Conservation (phyloP, 768 basidiomycete genomes). For the Cyclocybe cylindracea region DNA sequence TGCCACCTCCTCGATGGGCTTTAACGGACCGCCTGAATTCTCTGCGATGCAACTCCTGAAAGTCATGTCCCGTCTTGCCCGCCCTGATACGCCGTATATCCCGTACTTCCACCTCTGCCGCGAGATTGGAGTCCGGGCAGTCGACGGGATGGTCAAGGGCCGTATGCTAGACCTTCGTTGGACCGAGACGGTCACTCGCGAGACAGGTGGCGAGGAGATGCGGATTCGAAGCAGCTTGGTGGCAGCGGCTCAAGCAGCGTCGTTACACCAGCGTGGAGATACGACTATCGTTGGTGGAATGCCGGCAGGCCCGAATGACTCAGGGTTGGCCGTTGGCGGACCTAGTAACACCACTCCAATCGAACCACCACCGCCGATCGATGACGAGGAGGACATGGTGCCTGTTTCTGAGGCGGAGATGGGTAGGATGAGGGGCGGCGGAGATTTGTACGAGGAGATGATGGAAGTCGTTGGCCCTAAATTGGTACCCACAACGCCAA, state of each 20-base stretch:
- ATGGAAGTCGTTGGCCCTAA: slow-evolving; percentile 73
- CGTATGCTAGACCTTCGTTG: slow-evolving; percentile 75
- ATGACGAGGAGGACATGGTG: slow-evolving; percentile 51
- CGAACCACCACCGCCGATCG: slow-evolving; percentile 29
- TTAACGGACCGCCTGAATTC: slow-evolving; percentile 48
- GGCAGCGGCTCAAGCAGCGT: background rate
- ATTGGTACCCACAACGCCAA: slow-evolving; percentile 74
- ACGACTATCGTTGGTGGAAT: slow-evolving; percentile 1
- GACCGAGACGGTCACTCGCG: slow-evolving; percentile 69
- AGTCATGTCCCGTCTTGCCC: slow-evolving; percentile 78
- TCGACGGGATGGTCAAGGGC: slow-evolving; percentile 84
- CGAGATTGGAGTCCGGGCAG: slow-evolving; percentile 80
- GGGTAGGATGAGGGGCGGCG: slow-evolving; percentile 34
- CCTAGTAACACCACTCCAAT: slow-evolving; percentile 2
- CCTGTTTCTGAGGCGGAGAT: slow-evolving; percentile 41
- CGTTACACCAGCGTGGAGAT: background rate
- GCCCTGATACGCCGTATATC: slow-evolving; percentile 60
- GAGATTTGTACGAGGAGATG: slow-evolving; percentile 43
- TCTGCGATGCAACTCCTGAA: slow-evolving; percentile 77
- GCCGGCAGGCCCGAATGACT: background rate
- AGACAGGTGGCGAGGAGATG: slow-evolving; percentile 37
- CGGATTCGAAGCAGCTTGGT: slow-evolving; percentile 14
- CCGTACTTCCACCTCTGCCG: slow-evolving; percentile 83
- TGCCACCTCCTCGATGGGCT: slow-evolving; percentile 38
- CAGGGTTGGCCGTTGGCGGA: slow-evolving; percentile 1